Conservation (phyloP, 169 alveolate genomes). For the Perkinsus chesapeaki region DNA sequence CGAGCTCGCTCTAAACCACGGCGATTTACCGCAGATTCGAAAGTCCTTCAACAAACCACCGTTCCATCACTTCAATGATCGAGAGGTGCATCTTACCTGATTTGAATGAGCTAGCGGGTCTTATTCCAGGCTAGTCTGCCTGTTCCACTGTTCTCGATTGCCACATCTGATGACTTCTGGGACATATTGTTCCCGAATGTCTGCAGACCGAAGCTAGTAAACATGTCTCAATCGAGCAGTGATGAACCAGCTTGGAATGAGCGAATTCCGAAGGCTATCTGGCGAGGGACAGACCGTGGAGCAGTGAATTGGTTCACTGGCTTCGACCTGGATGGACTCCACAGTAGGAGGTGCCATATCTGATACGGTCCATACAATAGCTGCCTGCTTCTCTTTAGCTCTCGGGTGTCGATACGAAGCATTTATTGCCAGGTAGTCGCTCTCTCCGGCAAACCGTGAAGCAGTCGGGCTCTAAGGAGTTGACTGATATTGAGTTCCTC, state of each 20-base stretch:
- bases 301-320: slow-evolving; percentile 1
- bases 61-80: neutral
- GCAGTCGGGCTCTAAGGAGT: neutral
- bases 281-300: slow-evolving; percentile 13
- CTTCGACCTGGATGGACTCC: neutral
- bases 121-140: neutral
- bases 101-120: neutral
- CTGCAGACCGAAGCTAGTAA: slow-evolving; percentile 6
- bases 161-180: neutral
- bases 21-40: neutral
- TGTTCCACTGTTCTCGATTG: neutral
- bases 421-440: neutral
- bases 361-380: neutral
- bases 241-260: neutral
- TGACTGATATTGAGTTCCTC: neutral
- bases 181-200: slow-evolving; percentile 14
- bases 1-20: slow-evolving; percentile 10
- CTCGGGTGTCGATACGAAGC: neutral
- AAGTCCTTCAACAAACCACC: neutral
- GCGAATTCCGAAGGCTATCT: neutral
- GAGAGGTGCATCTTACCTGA: neutral
- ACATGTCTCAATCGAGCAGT: neutral
- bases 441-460: neutral
- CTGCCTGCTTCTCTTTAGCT: too few species aligned
- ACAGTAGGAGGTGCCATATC: neutral